Conservation (phyloP, 2,329 filamentous ascomycete genomes). For the Lachnellula occidentalis region DNA sequence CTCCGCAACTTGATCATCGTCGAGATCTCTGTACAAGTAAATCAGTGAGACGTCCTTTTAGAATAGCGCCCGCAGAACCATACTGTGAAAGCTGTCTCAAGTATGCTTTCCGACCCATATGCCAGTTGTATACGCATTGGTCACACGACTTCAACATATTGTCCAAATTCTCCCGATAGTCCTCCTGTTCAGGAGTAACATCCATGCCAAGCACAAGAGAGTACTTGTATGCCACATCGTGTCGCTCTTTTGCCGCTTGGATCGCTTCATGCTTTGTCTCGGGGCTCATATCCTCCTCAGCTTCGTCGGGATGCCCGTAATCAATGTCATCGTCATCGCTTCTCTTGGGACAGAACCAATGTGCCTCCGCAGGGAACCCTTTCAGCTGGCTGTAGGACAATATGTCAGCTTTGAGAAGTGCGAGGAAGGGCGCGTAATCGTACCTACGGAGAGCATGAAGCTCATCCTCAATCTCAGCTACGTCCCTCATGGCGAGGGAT, state of each 20-base stretch:
- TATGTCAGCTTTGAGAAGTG: conserved; percentile 2
- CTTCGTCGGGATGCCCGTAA: conserved; percentile 51
- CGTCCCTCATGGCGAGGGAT: conserved; percentile 23
- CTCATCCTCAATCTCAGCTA: conserved; percentile 29
- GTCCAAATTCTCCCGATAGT: conserved; percentile 54
- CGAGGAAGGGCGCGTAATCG: not conserved
- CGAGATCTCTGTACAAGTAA: conserved; percentile 22
- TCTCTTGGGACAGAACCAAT: conserved; percentile 64
- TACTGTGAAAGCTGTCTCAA: conserved; percentile 58
- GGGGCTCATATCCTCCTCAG: conserved; percentile 42
- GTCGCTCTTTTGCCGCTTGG: conserved; percentile 47
- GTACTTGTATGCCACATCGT: conserved; percentile 60
- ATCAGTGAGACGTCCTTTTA: conserved; percentile 7
- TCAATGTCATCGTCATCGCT: conserved; percentile 57
- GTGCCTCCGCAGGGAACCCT: conserved; percentile 37
- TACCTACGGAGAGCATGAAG: conserved; percentile 29
- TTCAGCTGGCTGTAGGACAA: conserved; percentile 24
- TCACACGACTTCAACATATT: conserved; percentile 58
- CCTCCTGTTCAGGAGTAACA: conserved; percentile 45
- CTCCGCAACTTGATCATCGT: conserved; percentile 45
- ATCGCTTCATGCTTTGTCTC: conserved; percentile 50
- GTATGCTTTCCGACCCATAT: conserved; percentile 59
- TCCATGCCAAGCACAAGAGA: conserved; percentile 63
- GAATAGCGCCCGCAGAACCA: conserved; percentile 23
- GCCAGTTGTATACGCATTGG: conserved; percentile 68